Conservation (phyloP, 495 filamentous ascomycete genomes). For the Clohesyomyces aquaticus region DNA sequence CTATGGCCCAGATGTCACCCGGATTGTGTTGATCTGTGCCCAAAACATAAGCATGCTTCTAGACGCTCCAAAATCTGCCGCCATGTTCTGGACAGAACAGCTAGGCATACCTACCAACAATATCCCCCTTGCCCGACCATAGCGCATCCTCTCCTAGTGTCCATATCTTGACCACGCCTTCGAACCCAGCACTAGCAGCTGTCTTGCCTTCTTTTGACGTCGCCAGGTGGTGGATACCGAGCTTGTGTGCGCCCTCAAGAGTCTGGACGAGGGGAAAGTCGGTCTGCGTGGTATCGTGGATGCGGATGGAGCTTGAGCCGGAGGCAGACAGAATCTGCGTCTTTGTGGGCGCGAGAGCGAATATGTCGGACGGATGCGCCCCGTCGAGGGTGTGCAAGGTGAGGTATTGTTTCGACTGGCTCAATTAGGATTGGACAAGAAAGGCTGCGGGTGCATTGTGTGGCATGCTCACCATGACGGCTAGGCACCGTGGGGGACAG, state of each 20-base stretch:
- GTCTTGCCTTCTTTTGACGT: constrained; percentile 68
- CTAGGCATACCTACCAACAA: constrained; percentile 50
- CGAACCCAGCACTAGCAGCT: constrained; percentile 84
- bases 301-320: constrained; percentile 75
- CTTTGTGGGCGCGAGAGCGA: constrained; percentile 80
- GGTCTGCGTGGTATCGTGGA: constrained; percentile 71
- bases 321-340: constrained; percentile 77
- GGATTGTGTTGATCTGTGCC: constrained; percentile 49
- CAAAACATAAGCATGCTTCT: no score
- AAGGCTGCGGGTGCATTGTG: background rate
- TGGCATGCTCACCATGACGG: constrained; percentile 9
- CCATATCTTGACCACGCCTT: constrained; percentile 85
- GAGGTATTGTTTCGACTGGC: constrained; percentile 96
- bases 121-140: constrained; percentile 57
- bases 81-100: background rate
- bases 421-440: background rate
- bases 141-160: constrained; percentile 50
- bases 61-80: background rate
- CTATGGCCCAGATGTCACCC: constrained; percentile 81
- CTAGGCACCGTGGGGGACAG: no score
- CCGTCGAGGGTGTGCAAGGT: constrained; percentile 86
- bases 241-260: constrained; percentile 72
- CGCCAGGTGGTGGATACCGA: constrained; percentile 86
- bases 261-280: constrained; percentile 78
- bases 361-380: constrained; percentile 88